Conservation (phyloP, 345 rosid genomes). For the Hirschfeldia incana region DNA sequence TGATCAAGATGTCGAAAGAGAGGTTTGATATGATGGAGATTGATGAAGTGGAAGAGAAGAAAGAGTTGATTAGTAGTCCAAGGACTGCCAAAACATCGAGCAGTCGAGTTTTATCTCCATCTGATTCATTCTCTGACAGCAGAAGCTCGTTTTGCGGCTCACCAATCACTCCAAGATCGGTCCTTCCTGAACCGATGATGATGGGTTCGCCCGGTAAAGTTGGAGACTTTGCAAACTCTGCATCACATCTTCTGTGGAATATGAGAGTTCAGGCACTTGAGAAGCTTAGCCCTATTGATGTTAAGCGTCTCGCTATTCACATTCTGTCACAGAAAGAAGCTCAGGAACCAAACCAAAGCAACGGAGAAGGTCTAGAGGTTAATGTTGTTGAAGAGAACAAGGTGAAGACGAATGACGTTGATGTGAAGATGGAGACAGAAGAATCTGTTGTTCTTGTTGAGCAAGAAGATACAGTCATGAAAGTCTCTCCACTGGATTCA, state of each 20-base stretch:
- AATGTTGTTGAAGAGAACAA: conserved; percentile 26
- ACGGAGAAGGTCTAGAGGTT: neutral
- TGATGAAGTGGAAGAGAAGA: conserved; percentile 47
- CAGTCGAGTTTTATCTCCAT: conserved; percentile 31
- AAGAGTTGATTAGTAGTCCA: conserved; percentile 33
- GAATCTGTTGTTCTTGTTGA: conserved; percentile 27
- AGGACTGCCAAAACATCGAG: conserved; percentile 17
- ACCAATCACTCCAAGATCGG: conserved; percentile 49
- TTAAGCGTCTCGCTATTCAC: conserved; percentile 59
- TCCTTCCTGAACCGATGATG: conserved; percentile 38
- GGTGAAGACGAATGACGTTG: conserved; percentile 12
- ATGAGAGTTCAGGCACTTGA: conserved; percentile 69
- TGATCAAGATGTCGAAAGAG: conserved; percentile 56
- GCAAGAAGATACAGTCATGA: conserved; percentile 17
- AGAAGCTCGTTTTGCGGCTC: conserved; percentile 44
- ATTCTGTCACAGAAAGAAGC: conserved; percentile 47
- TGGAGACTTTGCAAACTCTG: conserved; percentile 43
- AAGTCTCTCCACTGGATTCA: conserved; percentile 26
- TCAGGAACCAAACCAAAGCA: conserved; percentile 40
- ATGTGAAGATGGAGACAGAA: conserved; percentile 29
- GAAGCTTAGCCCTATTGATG: conserved; percentile 67
- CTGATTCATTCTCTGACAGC: conserved; percentile 45
- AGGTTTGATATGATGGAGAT: conserved; percentile 64
- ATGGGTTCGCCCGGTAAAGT: conserved; percentile 29
- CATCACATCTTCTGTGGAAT: conserved; percentile 46